Evolutionary conservation across 768 basidiomycete genomes (phyloP).

Genomic region (Multifurca ochricompacta): DNA sequence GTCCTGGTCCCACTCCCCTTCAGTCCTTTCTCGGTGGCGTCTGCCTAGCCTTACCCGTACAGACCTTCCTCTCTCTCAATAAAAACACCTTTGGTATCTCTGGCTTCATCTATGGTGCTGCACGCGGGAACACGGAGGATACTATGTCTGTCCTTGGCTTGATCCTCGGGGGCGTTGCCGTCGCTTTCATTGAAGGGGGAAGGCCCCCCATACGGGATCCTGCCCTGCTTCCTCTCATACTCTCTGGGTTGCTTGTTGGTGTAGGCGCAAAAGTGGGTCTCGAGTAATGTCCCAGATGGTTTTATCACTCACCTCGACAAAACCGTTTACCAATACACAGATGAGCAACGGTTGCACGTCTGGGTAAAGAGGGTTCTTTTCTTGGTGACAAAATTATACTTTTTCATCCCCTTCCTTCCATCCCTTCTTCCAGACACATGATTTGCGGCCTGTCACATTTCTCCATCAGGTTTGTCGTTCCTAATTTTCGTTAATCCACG

Average conservation of each 20-base stretch:
- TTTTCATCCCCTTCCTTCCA: not conserved
- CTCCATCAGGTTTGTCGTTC: constrained; percentile 39
- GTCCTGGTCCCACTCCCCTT: constrained; percentile 29
- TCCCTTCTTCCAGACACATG: constrained; percentile 44
- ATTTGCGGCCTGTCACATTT: constrained; percentile 50
- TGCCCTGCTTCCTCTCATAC: constrained; percentile 28
- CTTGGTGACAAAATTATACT: not conserved
- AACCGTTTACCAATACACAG: constrained; percentile 24
- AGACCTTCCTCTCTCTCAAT: constrained; percentile 45
- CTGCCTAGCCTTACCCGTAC: constrained; percentile 43
- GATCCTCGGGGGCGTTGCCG: constrained; percentile 39
- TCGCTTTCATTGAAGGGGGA: constrained; percentile 35
- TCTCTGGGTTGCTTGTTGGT: constrained; percentile 52
- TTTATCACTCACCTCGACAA: not conserved
- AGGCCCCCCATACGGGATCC: constrained; percentile 24
- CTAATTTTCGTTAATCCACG: not conserved
- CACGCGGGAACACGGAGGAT: constrained; percentile 38
- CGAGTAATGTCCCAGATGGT: not conserved
- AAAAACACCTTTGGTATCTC: constrained; percentile 54
- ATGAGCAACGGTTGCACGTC: constrained; percentile 59
- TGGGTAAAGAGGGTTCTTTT: constrained; percentile 32
- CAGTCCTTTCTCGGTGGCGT: constrained; percentile 51
- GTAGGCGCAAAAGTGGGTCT: constrained; percentile 38
- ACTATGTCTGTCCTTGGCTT: constrained; percentile 38
- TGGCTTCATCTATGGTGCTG: constrained; percentile 48